Evolutionary conservation across 805 yeast genomes (phyloP), one percentile per base, ranked within the genome.

Genomic region (Metschnikowia koreensis): DNA sequence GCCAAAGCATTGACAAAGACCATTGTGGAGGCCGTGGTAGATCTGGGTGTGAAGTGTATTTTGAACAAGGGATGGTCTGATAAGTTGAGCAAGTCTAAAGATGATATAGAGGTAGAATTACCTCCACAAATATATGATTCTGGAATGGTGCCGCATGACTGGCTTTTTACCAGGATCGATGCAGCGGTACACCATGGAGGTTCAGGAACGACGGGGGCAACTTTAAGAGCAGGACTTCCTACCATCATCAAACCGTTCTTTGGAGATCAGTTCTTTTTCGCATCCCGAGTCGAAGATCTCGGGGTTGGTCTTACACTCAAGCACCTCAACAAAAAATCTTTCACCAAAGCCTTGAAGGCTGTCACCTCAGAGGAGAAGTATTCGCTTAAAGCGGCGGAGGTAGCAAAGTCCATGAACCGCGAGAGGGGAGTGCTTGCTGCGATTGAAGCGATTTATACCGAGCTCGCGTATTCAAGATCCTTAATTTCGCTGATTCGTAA

Each of bases 171-270:
- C 0, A 83, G 81, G 54, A 74, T 93, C 41, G 97, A 93, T 69
- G 97, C 93, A 0, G 96, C 96, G 0, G 97, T 93, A 4, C 98
- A 93, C 65, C 98, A 93, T 66, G 98, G 98, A 38, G 98, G 98
- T 0, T 86, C 96, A 0, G 98, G 98, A 1, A 89, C 97, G 0
- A 93, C 97, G 0, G 98, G 98, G 7, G 97, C 97, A 0, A 80
- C 96, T 1, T 66, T 93, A 49, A 75, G 92, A 55, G 86, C 88
- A 12, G 98, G 98, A 0, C 67, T 87, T 33, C 97, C 98, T 1
- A 90, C 96, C 0, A 79, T 93, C 34, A 83, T 93, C 60, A 93
- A 92, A 66, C 98, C 98, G 1, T 93, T 93, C 63, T 93, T 93
- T 66, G 98, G 97, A 0, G 98, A 93, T 68, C 98, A 93, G 68